Evolutionary conservation across 768 basidiomycete genomes (phyloP), one percentile per base, ranked within the genome.

Genomic region (Boletus barrowsii): DNA sequence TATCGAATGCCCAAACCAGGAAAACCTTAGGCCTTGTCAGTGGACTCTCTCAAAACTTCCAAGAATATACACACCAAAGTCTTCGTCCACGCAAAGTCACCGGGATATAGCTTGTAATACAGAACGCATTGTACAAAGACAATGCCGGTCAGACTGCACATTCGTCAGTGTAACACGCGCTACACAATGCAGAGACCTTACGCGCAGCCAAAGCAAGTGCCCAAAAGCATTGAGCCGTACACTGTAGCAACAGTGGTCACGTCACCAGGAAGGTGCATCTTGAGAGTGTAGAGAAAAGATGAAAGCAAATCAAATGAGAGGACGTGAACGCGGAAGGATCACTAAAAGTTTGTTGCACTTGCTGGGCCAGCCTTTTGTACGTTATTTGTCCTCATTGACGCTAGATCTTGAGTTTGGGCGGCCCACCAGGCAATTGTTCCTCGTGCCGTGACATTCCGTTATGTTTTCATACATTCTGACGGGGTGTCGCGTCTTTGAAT

Each of bases 341-440:
- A 69, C 67, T 63, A 41, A 44, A 9, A 20, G 39, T n/a, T 13
- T 13, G n/a, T 17, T 33, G 11, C 42, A 50, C 7, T 5, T 18
- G 26, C 29, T 24, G 20, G 5, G 42, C 39, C 15, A 51, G 58
- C 49, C 35, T 67, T 69, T 69, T 71, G 65, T 69, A 69, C 55
- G 59, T 71, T 69, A 62, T 71, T 69, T 64, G 68, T 61, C 51
- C 53, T 59, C 63, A 67, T 69, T 71, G 69, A 69, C 47, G 37
- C 49, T 32, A 51, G 61, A 64, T 62, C 54, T 59, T 60, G 50
- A 43, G 54, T 56, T 62, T n/a, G 55, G 42, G 55, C 49, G 45
- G 57, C 37, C 42, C 44, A 33, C 4, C 54, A 42, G 55, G 42
- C 37, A 57, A 62, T 57, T 60, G 35, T 50, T 49, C 20, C 33